These are phyloP conservation scores for Phytophthora melonis DNA, from an alignment of 352 stramenopile species.

Conservation along the genomic window DNA sequence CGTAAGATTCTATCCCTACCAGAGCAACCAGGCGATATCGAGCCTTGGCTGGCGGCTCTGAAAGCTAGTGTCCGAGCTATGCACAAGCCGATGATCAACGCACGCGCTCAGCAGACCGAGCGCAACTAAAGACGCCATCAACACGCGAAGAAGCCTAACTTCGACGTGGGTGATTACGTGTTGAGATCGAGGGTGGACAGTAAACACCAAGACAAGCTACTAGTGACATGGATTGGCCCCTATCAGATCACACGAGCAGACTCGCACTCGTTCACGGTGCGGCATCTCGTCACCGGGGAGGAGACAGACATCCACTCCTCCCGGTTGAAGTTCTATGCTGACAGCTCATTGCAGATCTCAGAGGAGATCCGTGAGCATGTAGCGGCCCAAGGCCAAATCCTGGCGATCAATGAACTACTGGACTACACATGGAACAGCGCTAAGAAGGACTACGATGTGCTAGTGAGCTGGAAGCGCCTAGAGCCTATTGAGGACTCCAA, in stretches of 20 bases:
- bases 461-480: conserved; percentile 22
- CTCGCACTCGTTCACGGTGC: conserved; percentile 35
- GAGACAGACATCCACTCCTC: conserved; percentile 35
- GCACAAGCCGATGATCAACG: conserved; percentile 28
- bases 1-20: conserved; percentile 5
- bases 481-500: conserved; percentile 22
- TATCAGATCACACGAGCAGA: conserved; percentile 33
- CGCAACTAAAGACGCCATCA: conserved; percentile 11
- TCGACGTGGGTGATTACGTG: conserved; percentile 42
- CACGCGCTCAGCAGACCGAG: conserved; percentile 11
- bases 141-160: conserved; percentile 16
- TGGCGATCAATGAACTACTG: conserved; percentile 14
- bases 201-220: conserved; percentile 38
- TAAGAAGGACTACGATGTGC: conserved; percentile 13
- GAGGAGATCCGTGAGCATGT: conserved; percentile 40
- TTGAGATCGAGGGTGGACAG: conserved; percentile 41
- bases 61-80: conserved; percentile 6
- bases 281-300: conserved; percentile 19
- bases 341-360: conserved; percentile 31
- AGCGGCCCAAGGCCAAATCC: conserved; percentile 21
- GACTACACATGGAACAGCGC: conserved; percentile 6
- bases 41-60: neutral
- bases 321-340: conserved; percentile 44
- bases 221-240: conserved; percentile 44
- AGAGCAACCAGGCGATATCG: conserved; percentile 5